Conservation (phyloP, 148 eudicot genomes). For the Camellia lanceoleosa region DNA sequence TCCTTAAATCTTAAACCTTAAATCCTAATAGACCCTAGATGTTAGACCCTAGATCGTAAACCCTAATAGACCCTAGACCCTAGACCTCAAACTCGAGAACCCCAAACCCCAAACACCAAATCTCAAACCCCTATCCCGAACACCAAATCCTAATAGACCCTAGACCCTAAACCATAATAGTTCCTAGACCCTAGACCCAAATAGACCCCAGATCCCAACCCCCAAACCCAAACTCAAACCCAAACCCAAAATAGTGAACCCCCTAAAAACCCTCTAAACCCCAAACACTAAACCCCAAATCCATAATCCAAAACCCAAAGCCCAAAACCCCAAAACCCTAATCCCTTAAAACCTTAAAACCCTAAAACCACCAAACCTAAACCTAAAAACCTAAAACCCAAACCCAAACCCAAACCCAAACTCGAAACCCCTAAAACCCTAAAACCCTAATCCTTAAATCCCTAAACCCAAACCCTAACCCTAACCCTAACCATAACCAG, state of each 20-base stretch:
- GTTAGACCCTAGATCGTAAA: too few species aligned
- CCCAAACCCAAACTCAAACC: too few species aligned
- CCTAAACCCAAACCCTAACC: constrained; percentile 14
- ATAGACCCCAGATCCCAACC: too few species aligned
- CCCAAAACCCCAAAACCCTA: not conserved
- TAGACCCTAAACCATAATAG: too few species aligned
- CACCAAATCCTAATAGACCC: too few species aligned
- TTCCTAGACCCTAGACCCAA: too few species aligned
- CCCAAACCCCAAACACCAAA: not conserved
- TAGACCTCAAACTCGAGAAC: not conserved
- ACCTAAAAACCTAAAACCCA: not conserved
- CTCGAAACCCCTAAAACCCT: not conserved
- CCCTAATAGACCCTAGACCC: not conserved
- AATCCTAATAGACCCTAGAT: too few species aligned
- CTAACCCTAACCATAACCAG: not conserved
- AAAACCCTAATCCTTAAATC: constrained; percentile 1
- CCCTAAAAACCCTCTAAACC: too few species aligned
- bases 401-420: constrained; percentile 2
- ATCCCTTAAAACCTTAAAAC: not conserved
- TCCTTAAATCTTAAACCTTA: too few species aligned
- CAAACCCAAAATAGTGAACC: too few species aligned
- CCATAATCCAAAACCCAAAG: not conserved
- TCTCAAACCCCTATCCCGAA: not conserved
- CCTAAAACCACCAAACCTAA: not conserved
- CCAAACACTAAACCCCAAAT: too few species aligned